Evolutionary conservation across 441 rosid species (phyloP).

Genomic region (Syzygium syzygioides): DNA sequence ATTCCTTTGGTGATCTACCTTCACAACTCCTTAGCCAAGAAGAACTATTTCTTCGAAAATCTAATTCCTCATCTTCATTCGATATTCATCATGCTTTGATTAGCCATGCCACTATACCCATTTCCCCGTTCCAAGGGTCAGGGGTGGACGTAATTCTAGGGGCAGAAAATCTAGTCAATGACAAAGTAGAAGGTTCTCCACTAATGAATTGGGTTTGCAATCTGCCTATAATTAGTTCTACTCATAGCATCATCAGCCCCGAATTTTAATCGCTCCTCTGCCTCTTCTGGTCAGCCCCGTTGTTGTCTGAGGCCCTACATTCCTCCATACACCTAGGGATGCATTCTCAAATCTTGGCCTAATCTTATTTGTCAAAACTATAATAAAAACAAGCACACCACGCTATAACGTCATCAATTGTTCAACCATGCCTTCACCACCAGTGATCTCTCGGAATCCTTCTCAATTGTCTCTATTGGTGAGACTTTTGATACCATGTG

Average conservation of each 20-base stretch:
- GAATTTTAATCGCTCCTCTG: background rate
- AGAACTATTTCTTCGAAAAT: background rate
- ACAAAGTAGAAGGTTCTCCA: background rate
- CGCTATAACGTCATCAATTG: background rate
- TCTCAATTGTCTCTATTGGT: background rate
- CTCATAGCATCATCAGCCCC: background rate
- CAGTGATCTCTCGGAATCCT: background rate
- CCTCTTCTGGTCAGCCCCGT: background rate
- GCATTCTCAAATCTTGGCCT: background rate
- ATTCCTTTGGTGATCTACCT: background rate
- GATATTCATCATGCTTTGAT: background rate
- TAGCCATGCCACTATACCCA: background rate
- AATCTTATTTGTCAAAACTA: too few species aligned
- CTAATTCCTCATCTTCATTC: background rate
- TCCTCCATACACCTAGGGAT: background rate
- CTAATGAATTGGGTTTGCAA: background rate
- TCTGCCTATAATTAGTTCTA: background rate
- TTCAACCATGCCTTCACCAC: background rate
- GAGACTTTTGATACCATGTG: background rate
- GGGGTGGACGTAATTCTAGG: too few species aligned
- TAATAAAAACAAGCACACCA: background rate
- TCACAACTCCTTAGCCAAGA: background rate
- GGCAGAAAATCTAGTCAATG: background rate
- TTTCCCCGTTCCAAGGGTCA: background rate
- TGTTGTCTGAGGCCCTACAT: background rate